Evolutionary conservation across 1,139 yeast species (phyloP).

Genomic region (Suzukiozyma palmioleophila): DNA sequence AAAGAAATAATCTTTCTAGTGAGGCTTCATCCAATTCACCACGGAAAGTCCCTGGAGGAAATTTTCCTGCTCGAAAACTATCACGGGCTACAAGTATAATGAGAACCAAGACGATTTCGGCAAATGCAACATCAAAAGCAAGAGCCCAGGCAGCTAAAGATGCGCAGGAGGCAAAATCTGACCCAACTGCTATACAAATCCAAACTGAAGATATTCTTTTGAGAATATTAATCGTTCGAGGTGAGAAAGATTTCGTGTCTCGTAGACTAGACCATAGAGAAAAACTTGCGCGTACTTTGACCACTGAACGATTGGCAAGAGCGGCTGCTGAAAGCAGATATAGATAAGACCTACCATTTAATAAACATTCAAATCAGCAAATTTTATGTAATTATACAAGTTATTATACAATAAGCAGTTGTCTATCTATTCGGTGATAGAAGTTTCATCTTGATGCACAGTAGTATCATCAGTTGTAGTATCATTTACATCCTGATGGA

Average conservation of each 20-base stretch:
- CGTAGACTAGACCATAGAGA: conserved; percentile 60
- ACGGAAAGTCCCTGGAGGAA: background rate
- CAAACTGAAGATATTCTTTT: conserved; percentile 64
- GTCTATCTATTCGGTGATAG: conserved; percentile 15
- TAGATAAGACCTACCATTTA: conserved; percentile 5
- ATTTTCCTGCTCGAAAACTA: conserved; percentile 14
- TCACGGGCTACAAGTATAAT: conserved; percentile 54
- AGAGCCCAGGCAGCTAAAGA: conserved; percentile 52
- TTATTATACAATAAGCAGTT: conserved; percentile 3
- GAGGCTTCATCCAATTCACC: conserved; percentile 7
- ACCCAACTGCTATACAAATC: conserved; percentile 53
- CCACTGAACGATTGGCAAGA: conserved; percentile 53
- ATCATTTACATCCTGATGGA: conserved; percentile 42
- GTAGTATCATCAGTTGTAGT: conserved; percentile 42
- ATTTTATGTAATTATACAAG: conserved; percentile 1
- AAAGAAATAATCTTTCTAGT: conserved; percentile 33
- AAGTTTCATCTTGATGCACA: conserved; percentile 27
- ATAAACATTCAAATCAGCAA: background rate
- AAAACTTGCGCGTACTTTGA: conserved; percentile 55
- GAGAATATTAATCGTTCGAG: conserved; percentile 49
- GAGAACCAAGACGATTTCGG: conserved; percentile 63
- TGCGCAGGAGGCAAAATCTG: conserved; percentile 48
- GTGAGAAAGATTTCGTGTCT: conserved; percentile 44
- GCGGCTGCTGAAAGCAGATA: conserved; percentile 44
- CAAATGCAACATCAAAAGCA: conserved; percentile 64